Conservation (phyloP, 2,329 filamentous ascomycete genomes). For the Trichoderma sp. region DNA sequence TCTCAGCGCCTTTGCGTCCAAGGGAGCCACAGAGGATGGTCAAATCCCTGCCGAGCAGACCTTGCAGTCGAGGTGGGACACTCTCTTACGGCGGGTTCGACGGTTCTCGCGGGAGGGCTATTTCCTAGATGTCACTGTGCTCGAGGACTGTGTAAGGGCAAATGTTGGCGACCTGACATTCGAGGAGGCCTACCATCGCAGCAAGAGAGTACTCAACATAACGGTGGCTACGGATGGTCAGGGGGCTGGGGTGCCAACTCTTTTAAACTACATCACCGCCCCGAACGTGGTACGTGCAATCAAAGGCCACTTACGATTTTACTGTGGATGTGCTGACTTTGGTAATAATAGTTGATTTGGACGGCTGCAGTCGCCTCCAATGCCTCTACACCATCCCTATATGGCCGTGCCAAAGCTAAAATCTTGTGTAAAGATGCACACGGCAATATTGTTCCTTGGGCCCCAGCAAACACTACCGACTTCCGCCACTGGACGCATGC, state of each 20-base stretch:
- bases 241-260: conserved; percentile 71
- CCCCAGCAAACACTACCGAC: conserved; percentile 56
- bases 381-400: conserved; percentile 61
- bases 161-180: conserved; percentile 91
- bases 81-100: conserved; percentile 61
- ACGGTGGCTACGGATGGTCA: conserved; percentile 75
- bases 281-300: conserved; percentile 76
- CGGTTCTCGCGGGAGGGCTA: conserved; percentile 75
- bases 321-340: conserved; percentile 6
- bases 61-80: conserved; percentile 49
- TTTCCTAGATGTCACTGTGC: conserved; percentile 74
- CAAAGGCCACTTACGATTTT: background rate
- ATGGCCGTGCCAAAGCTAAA: conserved; percentile 58
- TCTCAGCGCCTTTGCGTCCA: conserved; percentile 68
- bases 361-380: conserved; percentile 76
- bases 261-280: conserved; percentile 89
- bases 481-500: conserved; percentile 68
- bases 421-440: conserved; percentile 76
- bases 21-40: conserved; percentile 30
- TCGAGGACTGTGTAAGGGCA: conserved; percentile 78
- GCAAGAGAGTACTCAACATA: conserved; percentile 86
- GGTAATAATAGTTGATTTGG: conserved; percentile 63
- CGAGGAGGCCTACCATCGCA: conserved; percentile 83
- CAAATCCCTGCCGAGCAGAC: conserved; percentile 36
- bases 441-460: conserved; percentile 72